Base-by-base conservation (phyloP, 2,329 filamentous ascomycete genomes). In the Colletotrichum neosansevieriae region DNA sequence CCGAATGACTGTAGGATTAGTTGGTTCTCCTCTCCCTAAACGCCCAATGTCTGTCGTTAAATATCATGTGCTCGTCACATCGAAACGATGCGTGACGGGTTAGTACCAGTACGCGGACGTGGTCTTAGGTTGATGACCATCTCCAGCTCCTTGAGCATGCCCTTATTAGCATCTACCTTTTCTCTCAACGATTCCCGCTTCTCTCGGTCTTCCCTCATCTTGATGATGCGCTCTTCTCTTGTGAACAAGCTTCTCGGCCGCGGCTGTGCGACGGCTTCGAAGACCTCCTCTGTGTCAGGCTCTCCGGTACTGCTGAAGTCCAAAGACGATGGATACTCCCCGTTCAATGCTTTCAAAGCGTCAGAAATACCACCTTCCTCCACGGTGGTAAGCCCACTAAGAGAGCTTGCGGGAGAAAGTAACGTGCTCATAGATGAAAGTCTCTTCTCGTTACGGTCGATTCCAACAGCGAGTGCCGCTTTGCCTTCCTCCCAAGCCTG, bases 61-160 rank as follows among this genome's bases (percentile, higher is more conserved):
- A 51, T 66, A 40, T 64, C 69, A 70, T 71, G 62, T 73, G 67
- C 64, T 58, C 72, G 71, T 79, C 76, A 85, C 79, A 85, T 78
- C 32, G 83, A 85, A 38, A 82, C 76, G 58, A 82, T 76, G 45
- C 82, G 80, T 54, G 75, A 76, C 19, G 75, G 71, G 15, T 74
- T 75, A 69, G 71, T 76, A 68, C 82, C 82, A 38, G 76, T 73
- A 49, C 81, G 79, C 58, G 72, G 79, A 71, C 76, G 77, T 6
- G 84, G 84, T 29, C 84, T 79, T 38, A 84, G 79, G 76, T 84
- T 88, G 77, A 98, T 97, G 69, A 99, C 89, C 72, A 93, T 95
- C 82, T 98, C 94, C 67, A 99, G 85, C 80, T 99, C 96, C 71
- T 92, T 90, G 71, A 99, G 86, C 93, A 99, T 97, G 73, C 92